These are phyloP conservation scores for Vicia sativa DNA, from an alignment of 306 rosid species.

Conservation along the genomic window DNA sequence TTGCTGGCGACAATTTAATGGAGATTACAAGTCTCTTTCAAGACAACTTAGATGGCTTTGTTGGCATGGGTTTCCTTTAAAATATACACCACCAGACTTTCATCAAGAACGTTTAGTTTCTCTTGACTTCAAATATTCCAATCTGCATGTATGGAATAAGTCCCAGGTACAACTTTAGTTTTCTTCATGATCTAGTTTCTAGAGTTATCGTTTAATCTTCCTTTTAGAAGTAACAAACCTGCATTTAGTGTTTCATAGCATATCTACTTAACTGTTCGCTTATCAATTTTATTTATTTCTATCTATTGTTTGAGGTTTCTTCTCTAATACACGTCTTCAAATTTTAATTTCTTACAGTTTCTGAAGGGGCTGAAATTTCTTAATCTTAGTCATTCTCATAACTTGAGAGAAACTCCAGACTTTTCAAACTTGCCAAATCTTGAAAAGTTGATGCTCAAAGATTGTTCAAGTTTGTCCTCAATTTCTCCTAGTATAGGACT, in stretches of 20 bases:
- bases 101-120: conserved; percentile 4
- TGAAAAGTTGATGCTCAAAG: too few species aligned
- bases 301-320: too few species aligned
- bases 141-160: conserved; percentile 9
- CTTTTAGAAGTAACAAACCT: not conserved
- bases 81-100: not conserved
- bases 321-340: not conserved
- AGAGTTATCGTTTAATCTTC: not conserved
- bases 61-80: conserved; percentile 17
- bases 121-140: not conserved
- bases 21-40: not conserved
- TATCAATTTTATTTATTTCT: too few species aligned
- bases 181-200: not conserved
- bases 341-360: not conserved
- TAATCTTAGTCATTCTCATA: too few species aligned
- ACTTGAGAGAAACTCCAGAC: too few species aligned
- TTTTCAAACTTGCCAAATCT: too few species aligned
- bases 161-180: conserved; percentile 3
- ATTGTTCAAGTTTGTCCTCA: too few species aligned
- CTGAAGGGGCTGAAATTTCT: not conserved
- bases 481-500: too few species aligned
- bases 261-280: not conserved
- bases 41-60: conserved; percentile 1
- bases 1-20: not conserved
- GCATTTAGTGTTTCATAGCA: not conserved